Evolutionary conservation across 176 grass and related monocot genomes (phyloP).

Genomic region (Oryza meyeriana): DNA sequence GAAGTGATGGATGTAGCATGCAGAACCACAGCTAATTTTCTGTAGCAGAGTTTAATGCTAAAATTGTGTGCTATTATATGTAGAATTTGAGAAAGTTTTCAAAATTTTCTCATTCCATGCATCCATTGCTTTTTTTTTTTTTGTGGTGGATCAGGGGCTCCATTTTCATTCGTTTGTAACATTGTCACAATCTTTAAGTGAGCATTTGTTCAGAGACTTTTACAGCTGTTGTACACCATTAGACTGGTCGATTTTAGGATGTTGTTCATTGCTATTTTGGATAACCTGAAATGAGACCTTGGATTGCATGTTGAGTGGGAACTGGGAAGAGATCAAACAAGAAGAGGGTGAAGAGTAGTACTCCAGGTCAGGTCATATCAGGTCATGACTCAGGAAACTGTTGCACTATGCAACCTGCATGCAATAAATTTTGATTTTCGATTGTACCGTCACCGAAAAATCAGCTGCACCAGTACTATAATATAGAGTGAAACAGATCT

Average conservation of each 20-base stretch:
- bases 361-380: slow-evolving; percentile 11
- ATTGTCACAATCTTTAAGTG: background rate
- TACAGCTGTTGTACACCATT: background rate
- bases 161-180: background rate
- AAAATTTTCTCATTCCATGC: background rate
- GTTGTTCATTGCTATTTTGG: background rate
- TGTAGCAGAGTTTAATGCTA: background rate
- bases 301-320: background rate
- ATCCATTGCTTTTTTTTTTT: background rate
- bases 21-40: background rate
- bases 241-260: background rate
- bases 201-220: background rate
- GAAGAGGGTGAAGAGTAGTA: background rate
- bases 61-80: background rate
- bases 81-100: background rate
- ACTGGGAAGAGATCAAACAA: too few species aligned
- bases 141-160: background rate
- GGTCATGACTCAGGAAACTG: background rate
- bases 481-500: slow-evolving; percentile 2
- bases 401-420: background rate
- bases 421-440: slow-evolving; percentile 28
- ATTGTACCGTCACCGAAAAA: slow-evolving; percentile 12
- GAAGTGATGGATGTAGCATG: background rate
- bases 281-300: background rate
- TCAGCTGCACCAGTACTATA: slow-evolving; percentile 10